Conservation (phyloP, 2,329 filamentous ascomycete species). For the Cryphonectria radicalis region DNA sequence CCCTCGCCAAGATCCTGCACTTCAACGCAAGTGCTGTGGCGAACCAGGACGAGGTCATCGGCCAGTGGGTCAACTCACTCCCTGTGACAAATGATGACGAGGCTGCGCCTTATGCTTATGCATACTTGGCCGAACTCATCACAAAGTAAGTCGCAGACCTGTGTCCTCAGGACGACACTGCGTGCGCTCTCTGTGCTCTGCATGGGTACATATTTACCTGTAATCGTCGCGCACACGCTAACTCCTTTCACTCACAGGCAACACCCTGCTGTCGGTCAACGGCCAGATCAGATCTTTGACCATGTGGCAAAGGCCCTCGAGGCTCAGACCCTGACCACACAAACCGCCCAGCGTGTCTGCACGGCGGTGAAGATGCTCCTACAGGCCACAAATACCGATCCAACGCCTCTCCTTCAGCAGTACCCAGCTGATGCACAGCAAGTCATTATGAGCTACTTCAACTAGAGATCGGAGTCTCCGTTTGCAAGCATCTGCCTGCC, state of each 20-base stretch:
- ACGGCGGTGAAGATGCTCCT: slow-evolving; percentile 78
- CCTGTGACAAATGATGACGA: slow-evolving; percentile 96
- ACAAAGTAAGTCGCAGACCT: slow-evolving; percentile 75
- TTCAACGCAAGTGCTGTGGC: slow-evolving; percentile 79
- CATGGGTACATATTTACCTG: slow-evolving; percentile 6
- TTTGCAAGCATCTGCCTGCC: not conserved
- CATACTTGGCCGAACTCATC: slow-evolving; percentile 88
- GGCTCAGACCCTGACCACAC: slow-evolving; percentile 84
- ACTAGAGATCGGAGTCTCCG: slow-evolving; percentile 46
- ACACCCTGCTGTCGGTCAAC: slow-evolving; percentile 78
- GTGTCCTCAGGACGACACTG: not conserved
- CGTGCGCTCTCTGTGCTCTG: not conserved
- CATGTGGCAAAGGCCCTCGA: slow-evolving; percentile 88
- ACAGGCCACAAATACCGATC: slow-evolving; percentile 73
- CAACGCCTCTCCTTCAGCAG: slow-evolving; percentile 73
- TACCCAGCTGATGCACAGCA: slow-evolving; percentile 82
- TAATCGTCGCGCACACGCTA: slow-evolving; percentile 9
- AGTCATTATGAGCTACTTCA: slow-evolving; percentile 78
- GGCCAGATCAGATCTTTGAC: slow-evolving; percentile 81
- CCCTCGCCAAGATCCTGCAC: slow-evolving; percentile 95
- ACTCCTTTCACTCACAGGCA: slow-evolving; percentile 59
- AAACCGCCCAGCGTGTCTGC: slow-evolving; percentile 78
- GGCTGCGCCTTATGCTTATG: slow-evolving; percentile 93
- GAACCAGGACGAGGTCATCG: slow-evolving; percentile 75
- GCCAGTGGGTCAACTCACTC: slow-evolving; percentile 88